phyloP scores from a whole-genome alignment of 371 early-diverging fungal species.

The Lichtheimia hyalospora region DNA sequence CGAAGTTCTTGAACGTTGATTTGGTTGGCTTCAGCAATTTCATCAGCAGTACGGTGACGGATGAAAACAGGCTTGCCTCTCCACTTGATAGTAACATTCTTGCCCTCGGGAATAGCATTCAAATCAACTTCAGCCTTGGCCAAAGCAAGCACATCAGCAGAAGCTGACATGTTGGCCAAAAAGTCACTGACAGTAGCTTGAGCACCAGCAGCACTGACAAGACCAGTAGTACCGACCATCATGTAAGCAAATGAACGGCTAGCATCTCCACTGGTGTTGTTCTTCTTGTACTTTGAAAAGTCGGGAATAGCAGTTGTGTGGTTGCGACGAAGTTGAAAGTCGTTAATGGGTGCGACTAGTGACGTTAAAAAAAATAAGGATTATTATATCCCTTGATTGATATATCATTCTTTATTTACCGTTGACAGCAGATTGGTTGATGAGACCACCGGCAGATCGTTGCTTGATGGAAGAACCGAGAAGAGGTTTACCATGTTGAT shows the following conservation, averaged over 20 bases:
- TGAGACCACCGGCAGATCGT: slow-evolving; percentile 21
- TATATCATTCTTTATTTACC: slow-evolving; percentile 12
- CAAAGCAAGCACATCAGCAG: slow-evolving; percentile 96
- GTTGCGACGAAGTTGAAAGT: slow-evolving; percentile 55
- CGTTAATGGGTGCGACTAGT: slow-evolving; percentile 33
- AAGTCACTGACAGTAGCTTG: slow-evolving; percentile 93
- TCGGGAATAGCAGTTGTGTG: slow-evolving; percentile 67
- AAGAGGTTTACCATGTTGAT: slow-evolving; percentile 37
- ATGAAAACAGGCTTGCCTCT: slow-evolving; percentile 98
- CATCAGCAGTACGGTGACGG: slow-evolving; percentile 93
- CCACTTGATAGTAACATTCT: slow-evolving; percentile 97
- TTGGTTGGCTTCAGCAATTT: slow-evolving; percentile 92
- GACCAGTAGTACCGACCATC: slow-evolving; percentile 92
- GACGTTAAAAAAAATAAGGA: not conserved
- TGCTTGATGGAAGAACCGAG: slow-evolving; percentile 32
- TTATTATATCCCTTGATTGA: not conserved
- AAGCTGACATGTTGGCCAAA: slow-evolving; percentile 89
- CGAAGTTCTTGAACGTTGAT: slow-evolving; percentile 80
- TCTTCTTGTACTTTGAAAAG: slow-evolving; percentile 67
- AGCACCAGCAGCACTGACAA: slow-evolving; percentile 83
- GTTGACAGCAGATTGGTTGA: slow-evolving; percentile 25
- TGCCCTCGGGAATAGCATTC: slow-evolving; percentile 91
- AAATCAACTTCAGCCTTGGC: slow-evolving; percentile 97
- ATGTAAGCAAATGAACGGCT: slow-evolving; percentile 88
- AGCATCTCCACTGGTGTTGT: slow-evolving; percentile 59